Percentiles rank a stretch among this genome's conserved stretches.
Conservation (phyloP, 2,329 filamentous ascomycete species). For the Phialophora chinensis region DNA sequence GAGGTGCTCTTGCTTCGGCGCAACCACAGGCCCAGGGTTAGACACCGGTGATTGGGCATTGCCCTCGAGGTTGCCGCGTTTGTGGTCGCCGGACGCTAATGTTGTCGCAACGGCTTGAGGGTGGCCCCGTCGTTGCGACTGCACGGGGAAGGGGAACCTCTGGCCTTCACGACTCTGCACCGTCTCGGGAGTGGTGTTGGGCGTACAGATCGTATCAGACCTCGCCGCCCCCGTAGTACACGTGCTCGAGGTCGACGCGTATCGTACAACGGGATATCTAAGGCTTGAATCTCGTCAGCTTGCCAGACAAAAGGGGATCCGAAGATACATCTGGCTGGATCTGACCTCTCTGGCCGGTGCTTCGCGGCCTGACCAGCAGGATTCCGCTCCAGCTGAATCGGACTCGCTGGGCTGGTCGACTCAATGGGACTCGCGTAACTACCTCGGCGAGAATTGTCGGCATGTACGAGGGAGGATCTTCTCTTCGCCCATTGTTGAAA, state of each 20-base stretch:
- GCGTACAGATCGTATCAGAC: background rate
- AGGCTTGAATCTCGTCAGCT: background rate
- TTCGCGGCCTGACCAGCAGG: background rate
- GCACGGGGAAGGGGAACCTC: background rate
- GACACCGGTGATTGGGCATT: background rate
- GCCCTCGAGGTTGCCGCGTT: background rate
- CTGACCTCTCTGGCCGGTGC: slow-evolving; percentile 1
- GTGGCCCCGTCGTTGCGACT: background rate
- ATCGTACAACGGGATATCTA: background rate
- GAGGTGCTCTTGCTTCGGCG: background rate
- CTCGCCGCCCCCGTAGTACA: background rate
- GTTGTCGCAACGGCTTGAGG: background rate
- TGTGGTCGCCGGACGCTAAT: background rate
- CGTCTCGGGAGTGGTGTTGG: background rate
- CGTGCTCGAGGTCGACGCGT: slow-evolving; percentile 1
- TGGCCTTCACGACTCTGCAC: background rate
- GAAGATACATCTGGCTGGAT: background rate
- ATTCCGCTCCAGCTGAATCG: background rate
- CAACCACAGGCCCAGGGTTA: background rate
- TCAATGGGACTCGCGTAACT: background rate
- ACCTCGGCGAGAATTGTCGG: background rate
- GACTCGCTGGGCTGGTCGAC: background rate
- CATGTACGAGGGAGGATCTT: background rate
- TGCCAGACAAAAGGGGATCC: background rate
- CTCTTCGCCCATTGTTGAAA: background rate